Conservation (phyloP, 345 rosid genomes). For the Streptanthus diversifolius region DNA sequence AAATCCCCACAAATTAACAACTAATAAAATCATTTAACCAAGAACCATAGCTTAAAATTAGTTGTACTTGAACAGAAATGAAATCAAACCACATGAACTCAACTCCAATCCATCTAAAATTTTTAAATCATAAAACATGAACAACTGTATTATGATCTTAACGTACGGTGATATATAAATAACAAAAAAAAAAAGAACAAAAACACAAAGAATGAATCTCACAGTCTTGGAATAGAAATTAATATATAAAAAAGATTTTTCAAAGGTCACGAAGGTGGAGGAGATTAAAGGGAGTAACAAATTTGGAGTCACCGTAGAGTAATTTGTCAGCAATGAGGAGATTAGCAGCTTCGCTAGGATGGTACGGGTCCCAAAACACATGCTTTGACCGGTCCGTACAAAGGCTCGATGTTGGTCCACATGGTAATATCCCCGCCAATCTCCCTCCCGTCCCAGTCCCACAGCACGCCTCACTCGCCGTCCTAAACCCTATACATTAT, state of each 20-base stretch:
- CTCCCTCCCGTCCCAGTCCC: constrained; percentile 79
- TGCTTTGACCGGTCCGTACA: constrained; percentile 61
- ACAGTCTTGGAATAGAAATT: not conserved
- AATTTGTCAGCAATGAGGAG: constrained; percentile 58
- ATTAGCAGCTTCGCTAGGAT: constrained; percentile 84
- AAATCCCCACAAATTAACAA: not conserved
- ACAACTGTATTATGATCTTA: not conserved
- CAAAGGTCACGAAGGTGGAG: constrained; percentile 62
- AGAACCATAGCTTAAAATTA: not conserved
- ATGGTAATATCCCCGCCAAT: constrained; percentile 81
- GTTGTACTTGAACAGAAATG: not conserved
- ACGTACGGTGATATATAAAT: not conserved
- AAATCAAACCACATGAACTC: not conserved
- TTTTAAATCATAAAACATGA: not conserved
- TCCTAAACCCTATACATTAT: constrained; percentile 50
- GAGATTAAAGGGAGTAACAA: constrained; percentile 61
- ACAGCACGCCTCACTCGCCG: constrained; percentile 75
- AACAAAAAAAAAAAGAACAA: not conserved
- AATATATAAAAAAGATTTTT: not conserved
- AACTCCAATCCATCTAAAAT: not conserved
- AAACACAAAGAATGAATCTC: not conserved
- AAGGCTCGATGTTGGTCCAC: constrained; percentile 73
- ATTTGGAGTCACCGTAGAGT: constrained; percentile 47
- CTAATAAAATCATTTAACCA: not conserved
- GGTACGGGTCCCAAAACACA: constrained; percentile 91